Evolutionary conservation across 805 yeast species (phyloP).

Genomic region (Myxozyma monticola): DNA sequence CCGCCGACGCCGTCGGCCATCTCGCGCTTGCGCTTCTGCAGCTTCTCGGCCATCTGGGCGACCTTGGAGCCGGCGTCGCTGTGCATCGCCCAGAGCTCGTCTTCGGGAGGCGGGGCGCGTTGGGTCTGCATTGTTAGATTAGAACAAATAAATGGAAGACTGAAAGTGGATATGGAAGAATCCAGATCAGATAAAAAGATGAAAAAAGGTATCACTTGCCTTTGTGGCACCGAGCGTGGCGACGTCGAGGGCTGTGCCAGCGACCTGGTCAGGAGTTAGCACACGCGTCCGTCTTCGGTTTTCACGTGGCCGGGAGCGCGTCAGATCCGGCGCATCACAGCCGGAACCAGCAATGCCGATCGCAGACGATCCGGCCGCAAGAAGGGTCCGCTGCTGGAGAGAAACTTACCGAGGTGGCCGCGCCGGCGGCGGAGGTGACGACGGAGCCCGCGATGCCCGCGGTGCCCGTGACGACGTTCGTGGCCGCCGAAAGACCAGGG

Average conservation of each 20-base stretch:
- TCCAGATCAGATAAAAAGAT: background rate
- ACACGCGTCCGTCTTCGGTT: no score
- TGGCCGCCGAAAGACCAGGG: constrained; percentile 12
- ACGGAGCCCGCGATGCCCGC: constrained; percentile 12
- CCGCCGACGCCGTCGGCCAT: constrained; percentile 10
- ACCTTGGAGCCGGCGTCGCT: constrained; percentile 10
- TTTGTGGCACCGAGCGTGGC: constrained; percentile 18
- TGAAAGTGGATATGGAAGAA: background rate
- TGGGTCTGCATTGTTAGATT: constrained; percentile 5
- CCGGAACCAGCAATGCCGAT: no score
- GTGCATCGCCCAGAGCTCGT: constrained; percentile 25
- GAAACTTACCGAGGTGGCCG: constrained; percentile 9
- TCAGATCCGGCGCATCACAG: no score
- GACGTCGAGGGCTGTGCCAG: constrained; percentile 23
- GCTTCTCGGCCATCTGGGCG: background rate
- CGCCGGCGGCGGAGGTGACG: constrained; percentile 14
- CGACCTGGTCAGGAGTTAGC: constrained; percentile 14
- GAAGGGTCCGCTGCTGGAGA: no score
- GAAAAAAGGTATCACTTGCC: background rate
- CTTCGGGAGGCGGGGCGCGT: constrained; percentile 18
- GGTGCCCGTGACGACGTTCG: constrained; percentile 16
- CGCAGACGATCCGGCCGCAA: no score
- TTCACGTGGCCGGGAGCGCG: no score
- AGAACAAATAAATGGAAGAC: background rate
- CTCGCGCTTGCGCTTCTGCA: background rate